Evolutionary conservation across 306 rosid species (phyloP), one percentile per base, ranked within the genome.

Genomic region (Fragaria vesca): DNA sequence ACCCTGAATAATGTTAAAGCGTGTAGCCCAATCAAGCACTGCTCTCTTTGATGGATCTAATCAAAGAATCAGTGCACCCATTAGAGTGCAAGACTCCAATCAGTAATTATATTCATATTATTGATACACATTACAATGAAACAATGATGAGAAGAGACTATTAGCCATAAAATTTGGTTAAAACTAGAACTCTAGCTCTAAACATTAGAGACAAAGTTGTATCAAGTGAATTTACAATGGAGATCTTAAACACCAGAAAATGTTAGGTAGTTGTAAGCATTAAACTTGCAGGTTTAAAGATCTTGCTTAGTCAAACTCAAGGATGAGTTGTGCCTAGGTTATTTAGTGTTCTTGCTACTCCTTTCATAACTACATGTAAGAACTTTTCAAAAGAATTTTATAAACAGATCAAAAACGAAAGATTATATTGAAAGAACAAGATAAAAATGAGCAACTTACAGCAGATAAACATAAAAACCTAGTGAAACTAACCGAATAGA

Each of bases 401-500:
- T 1, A 6, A 42, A 42, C 45, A 42, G 45, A 42, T 6, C 9
- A 42, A 42, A 42, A 42, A 42, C 9, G 2, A 42, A 42, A 42
- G 10, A 42, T 42, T 55, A 55, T 55, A 21, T 21, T 55, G 21
- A 18, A 16, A 52, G 58, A 5, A 52, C 24, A 48, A 3, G 18
- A 12, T 8, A 52, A 52, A 51, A 20, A 17, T 51, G 8, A 17
- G 12, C 5, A 55, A 13, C 16, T 4, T 48, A 55, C 30, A n/a
- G 30, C 62, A 55, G 26, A 26, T 20, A n/a, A 6, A 21, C 10
- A 11, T 10, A 15, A 24, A 21, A 10, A 3, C 5, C 9, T 0
- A 20, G 20, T 11, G 42, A 11, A 20, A 60, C 85, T 7, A 73
- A 78, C 85, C 40, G 15, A 73, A 82, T 9, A 78, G 69, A 47